Evolutionary conservation across 2,329 filamentous ascomycete genomes (phyloP).

Genomic region (Aaosphaeria arxii): DNA sequence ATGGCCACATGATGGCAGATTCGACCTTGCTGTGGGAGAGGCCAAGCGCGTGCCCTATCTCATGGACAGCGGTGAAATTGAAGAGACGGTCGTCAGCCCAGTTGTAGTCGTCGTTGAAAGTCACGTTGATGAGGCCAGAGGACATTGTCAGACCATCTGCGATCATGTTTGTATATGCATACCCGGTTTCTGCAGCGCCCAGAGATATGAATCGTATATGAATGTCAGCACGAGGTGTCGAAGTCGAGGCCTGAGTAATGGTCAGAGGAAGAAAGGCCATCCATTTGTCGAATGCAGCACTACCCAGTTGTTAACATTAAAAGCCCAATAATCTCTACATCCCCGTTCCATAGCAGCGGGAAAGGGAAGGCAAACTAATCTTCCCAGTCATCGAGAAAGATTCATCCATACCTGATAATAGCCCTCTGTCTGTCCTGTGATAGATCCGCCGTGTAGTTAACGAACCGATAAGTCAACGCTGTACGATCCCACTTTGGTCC

Average conservation of each 20-base stretch:
- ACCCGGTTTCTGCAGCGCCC: slow-evolving; percentile 16
- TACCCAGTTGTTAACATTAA: slow-evolving; percentile 4
- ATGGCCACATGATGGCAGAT: slow-evolving; percentile 26
- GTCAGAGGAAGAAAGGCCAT: slow-evolving; percentile 16
- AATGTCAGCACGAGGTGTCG: slow-evolving; percentile 17
- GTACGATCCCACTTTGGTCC: slow-evolving; percentile 26
- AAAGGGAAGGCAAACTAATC: too few relatives aligned
- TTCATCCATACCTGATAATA: slow-evolving; percentile 15
- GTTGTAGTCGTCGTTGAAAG: slow-evolving; percentile 26
- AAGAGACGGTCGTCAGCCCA: slow-evolving; percentile 26
- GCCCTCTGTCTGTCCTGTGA: slow-evolving; percentile 13
- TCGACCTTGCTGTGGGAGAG: slow-evolving; percentile 26
- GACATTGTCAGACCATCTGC: slow-evolving; percentile 17
- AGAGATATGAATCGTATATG: slow-evolving; percentile 20
- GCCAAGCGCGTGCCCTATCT: slow-evolving; percentile 27
- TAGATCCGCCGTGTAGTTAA: slow-evolving; percentile 23
- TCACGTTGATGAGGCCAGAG: slow-evolving; percentile 25
- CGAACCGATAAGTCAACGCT: slow-evolving; percentile 22
- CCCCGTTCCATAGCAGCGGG: too few relatives aligned
- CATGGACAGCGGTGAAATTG: slow-evolving; percentile 24
- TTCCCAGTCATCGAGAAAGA: not conserved
- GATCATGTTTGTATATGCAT: slow-evolving; percentile 23
- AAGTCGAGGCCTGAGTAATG: slow-evolving; percentile 12
- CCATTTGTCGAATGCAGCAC: slow-evolving; percentile 23
- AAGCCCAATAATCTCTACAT: not conserved